Evolutionary conservation across 1,284 basidiomycete genomes (phyloP), one percentile per base, ranked within the genome.

Genomic region (Ceratobasidium sp.): DNA sequence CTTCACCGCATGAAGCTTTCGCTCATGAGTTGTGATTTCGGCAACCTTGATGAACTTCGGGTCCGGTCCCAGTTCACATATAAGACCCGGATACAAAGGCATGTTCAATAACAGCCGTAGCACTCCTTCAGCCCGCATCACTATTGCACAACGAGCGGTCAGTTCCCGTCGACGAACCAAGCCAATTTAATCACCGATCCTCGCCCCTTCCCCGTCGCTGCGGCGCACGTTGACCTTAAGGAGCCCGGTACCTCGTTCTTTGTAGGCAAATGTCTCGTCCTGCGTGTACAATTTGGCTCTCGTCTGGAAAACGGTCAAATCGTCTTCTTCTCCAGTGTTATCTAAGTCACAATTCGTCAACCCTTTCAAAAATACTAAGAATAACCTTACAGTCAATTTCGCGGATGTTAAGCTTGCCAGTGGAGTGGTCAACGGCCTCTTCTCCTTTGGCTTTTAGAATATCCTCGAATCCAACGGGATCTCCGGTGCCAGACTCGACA

Each of bases 101-200:
- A 94, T 90, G 81, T 98, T 98, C 73, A 98, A 86, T 74, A 98
- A 85, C 64, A 98, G 84, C 0, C 94, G 88, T 81, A 94, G 90
- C 11, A 97, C 95, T 0, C 95, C 96, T 80, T 98, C 96, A 80
- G 97, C 95, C 76, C 96, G 90, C 96, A 98, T 98, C 51, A 98
- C 96, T 96, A 79, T 70, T 64, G n/a, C 34, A 67, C 25, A 68
- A 32, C 34, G 25, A 6, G 40, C 25, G n/a, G 22, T 49, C 57
- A 43, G 34, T 17, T 9, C 34, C 15, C 15, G 51, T 46, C 22
- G 34, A 32, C 15, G 13, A 43, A 37, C 44, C 25, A 67, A 66
- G 22, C 69, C 9, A 68, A 32, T 66, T 76, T 7, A 66, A 61
- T 34, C 88, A 95, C 94, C 87, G 62, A 97, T 85, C 76, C 96